A percentile compares a stretch with the other conserved stretches of the same genome.
Conservation (phyloP, 768 basidiomycete genomes). For the Trametes meyenii region DNA sequence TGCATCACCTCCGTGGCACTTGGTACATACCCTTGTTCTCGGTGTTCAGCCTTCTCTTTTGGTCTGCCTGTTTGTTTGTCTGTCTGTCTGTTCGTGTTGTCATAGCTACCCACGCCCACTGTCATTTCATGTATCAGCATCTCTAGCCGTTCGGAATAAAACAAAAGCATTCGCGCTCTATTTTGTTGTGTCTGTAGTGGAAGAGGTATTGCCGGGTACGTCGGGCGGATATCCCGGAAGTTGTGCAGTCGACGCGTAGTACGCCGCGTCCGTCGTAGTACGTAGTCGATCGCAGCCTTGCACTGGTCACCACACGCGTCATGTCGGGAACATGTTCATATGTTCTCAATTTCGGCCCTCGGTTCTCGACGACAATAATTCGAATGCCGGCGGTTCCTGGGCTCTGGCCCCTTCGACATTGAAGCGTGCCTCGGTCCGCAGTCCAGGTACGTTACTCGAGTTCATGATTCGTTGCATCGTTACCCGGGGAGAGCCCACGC, state of each 20-base stretch:
- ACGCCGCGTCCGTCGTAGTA: too few relatives aligned
- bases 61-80: not conserved
- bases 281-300: not conserved
- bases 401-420: too few relatives aligned
- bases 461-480: too few relatives aligned
- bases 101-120: constrained; percentile 8
- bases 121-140: constrained; percentile 15
- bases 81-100: constrained; percentile 6
- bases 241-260: not conserved
- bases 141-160: not conserved
- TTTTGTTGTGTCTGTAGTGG: not conserved
- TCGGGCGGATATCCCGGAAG: not conserved
- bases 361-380: too few relatives aligned
- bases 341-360: too few relatives aligned
- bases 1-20: not conserved
- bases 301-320: not conserved
- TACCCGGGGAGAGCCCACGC: too few relatives aligned
- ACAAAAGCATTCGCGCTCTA: not conserved
- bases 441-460: too few relatives aligned
- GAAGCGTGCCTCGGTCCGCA: too few relatives aligned
- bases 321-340: too few relatives aligned
- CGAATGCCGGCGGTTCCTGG: too few relatives aligned
- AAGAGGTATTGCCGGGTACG: not conserved
- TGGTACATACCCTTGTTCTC: constrained; percentile 5
- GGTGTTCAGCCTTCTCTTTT: not conserved